Percentiles rank a stretch among this genome's conserved stretches.
phyloP scores from a whole-genome alignment of 2,329 filamentous ascomycete genomes.

The Alternaria dauci region DNA sequence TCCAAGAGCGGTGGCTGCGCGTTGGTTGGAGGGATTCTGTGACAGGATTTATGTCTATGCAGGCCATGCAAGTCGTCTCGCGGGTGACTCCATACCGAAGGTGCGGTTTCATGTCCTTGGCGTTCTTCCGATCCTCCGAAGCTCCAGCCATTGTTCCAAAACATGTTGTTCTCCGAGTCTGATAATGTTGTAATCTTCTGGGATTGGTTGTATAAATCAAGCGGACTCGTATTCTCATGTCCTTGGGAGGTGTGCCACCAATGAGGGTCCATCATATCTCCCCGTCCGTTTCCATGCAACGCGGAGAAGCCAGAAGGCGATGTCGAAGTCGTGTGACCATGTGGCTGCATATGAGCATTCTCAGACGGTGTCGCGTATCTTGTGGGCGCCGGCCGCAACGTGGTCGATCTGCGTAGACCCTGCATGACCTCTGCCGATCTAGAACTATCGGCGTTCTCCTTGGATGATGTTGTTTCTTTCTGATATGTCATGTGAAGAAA shows the following conservation, averaged over 20 bases:
- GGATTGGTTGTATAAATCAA: background rate
- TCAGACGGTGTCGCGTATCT: conserved; percentile 29
- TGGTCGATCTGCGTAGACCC: conserved; percentile 17
- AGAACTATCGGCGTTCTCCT: conserved; percentile 11
- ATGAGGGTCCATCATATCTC: background rate
- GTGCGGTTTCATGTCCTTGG: background rate
- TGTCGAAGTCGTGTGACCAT: conserved; percentile 32
- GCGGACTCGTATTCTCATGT: background rate
- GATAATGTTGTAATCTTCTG: background rate
- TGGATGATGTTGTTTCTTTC: background rate
- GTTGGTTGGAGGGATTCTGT: conserved; percentile 21
- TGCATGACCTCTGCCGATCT: conserved; percentile 31
- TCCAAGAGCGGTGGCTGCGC: conserved; percentile 14
- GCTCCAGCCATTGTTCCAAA: background rate
- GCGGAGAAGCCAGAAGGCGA: conserved; percentile 22
- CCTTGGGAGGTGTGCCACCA: conserved; percentile 1
- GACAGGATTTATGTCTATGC: conserved; percentile 31
- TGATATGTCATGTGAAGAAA: background rate
- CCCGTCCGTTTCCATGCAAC: conserved; percentile 9
- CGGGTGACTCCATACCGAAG: background rate
- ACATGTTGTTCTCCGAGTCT: background rate
- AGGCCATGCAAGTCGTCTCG: background rate
- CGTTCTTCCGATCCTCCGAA: too few species aligned
- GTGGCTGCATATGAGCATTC: conserved; percentile 28
- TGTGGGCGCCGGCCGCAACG: conserved; percentile 27